Evolutionary conservation across 257 asterid genomes (phyloP).

Genomic region (Mitragyna speciosa): DNA sequence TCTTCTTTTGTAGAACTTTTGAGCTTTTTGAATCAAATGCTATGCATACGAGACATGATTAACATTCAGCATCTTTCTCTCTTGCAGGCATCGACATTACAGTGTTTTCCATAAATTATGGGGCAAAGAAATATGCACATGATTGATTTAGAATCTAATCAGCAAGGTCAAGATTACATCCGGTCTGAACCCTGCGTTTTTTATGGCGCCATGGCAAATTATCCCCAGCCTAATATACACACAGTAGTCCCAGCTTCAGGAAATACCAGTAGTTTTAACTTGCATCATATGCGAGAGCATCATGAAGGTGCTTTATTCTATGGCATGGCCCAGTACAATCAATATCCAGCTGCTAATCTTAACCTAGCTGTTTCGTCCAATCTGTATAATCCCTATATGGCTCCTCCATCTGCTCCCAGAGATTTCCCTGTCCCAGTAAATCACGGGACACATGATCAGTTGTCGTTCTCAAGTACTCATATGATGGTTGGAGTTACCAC

Average conservation of each 20-base stretch:
- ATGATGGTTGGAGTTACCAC: conserved; percentile 30
- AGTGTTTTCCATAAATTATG: conserved; percentile 40
- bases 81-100: conserved; percentile 42
- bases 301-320: conserved; percentile 49
- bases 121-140: conserved; percentile 64
- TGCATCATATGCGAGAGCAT: conserved; percentile 54
- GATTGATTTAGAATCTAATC: conserved; percentile 56
- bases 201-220: conserved; percentile 46
- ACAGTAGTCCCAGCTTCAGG: conserved; percentile 39
- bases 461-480: conserved; percentile 35
- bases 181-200: conserved; percentile 60
- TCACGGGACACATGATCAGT: conserved; percentile 49
- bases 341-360: conserved; percentile 42
- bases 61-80: conserved; percentile 11
- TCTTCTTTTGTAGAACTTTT: conserved; percentile 1
- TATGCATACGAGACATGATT: conserved; percentile 2
- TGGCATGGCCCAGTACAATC: conserved; percentile 51
- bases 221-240: conserved; percentile 52
- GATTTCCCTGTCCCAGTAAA: conserved; percentile 54
- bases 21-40: conserved; percentile 3
- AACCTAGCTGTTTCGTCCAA: conserved; percentile 40
- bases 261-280: conserved; percentile 38
- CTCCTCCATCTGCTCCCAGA: conserved; percentile 50
- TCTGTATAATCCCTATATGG: conserved; percentile 57
- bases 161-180: conserved; percentile 51